A percentile compares a stretch with the other conserved stretches of the same genome.
Conservation (phyloP, 2,329 filamentous ascomycete species). For the Cordyceps fumosorosea region DNA sequence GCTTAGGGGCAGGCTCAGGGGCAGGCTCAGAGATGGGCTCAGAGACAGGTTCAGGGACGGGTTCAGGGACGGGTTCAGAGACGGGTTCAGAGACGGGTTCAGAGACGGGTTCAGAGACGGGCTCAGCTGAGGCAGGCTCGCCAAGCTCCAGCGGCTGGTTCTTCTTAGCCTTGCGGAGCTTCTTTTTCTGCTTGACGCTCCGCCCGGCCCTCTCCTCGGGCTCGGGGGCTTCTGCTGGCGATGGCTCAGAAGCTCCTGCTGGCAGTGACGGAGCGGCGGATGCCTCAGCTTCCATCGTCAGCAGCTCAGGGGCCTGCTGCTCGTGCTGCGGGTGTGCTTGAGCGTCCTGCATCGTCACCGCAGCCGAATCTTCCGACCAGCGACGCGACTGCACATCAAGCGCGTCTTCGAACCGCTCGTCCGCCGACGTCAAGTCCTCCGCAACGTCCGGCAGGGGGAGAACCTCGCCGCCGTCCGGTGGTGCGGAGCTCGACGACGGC, state of each 20-base stretch:
- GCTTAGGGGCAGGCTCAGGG: background rate
- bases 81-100: background rate
- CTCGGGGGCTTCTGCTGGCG: background rate
- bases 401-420: constrained; percentile 32
- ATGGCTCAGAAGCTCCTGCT: too few relatives aligned
- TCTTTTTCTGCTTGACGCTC: constrained; percentile 21
- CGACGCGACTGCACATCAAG: constrained; percentile 19
- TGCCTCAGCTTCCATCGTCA: background rate
- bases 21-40: background rate
- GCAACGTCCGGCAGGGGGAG: constrained; percentile 17
- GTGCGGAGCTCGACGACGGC: constrained; percentile 25
- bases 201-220: constrained; percentile 10
- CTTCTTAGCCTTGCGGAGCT: constrained; percentile 21
- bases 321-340: constrained; percentile 4
- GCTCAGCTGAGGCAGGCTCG: background rate
- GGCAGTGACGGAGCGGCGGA: background rate
- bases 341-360: constrained; percentile 4
- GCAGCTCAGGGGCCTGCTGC: constrained; percentile 10
- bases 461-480: constrained; percentile 16
- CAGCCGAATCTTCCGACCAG: constrained; percentile 16
- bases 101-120: background rate
- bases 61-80: background rate
- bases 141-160: constrained; percentile 9
- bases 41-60: background rate
- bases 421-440: constrained; percentile 28